Conservation (phyloP, 1,139 yeast species). For the Saccharomyces hybrid region DNA sequence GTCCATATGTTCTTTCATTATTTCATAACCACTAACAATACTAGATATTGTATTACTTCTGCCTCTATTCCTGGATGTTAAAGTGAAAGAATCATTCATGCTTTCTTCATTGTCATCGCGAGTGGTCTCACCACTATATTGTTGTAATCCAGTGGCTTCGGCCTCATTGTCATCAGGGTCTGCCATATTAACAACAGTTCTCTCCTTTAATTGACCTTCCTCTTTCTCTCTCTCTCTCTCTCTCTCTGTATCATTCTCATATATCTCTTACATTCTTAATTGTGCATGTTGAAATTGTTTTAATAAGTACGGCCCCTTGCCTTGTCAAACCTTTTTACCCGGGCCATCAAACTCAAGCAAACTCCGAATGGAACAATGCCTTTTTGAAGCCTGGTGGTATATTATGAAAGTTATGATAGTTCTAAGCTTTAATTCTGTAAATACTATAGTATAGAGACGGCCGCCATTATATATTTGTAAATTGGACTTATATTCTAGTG, state of each 20-base stretch:
- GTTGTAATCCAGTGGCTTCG: not conserved
- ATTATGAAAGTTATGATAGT: not conserved
- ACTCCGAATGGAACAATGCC: not conserved
- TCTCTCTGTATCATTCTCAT: not conserved
- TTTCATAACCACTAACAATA: constrained; percentile 26
- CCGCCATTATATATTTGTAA: not conserved
- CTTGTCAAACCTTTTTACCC: not conserved
- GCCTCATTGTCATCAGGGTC: not conserved
- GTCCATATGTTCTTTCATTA: constrained; percentile 48
- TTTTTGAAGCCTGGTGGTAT: not conserved
- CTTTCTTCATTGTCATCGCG: not conserved
- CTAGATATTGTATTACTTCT: constrained; percentile 28
- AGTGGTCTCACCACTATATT: not conserved
- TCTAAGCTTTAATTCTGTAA: not conserved
- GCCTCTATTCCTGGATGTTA: constrained; percentile 11
- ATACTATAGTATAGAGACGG: not conserved
- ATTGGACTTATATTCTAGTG: not conserved
- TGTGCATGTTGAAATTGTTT: not conserved
- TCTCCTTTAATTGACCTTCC: not conserved
- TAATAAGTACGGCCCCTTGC: not conserved
- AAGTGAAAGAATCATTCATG: constrained; percentile 9
- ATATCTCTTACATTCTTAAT: not conserved
- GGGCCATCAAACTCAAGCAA: not conserved
- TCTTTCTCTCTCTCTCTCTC: not conserved
- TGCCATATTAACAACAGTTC: not conserved